Evolutionary conservation across 2,329 filamentous ascomycete genomes (phyloP), one percentile per base, ranked within the genome.

Genomic region (Colletotrichum spinosum): DNA sequence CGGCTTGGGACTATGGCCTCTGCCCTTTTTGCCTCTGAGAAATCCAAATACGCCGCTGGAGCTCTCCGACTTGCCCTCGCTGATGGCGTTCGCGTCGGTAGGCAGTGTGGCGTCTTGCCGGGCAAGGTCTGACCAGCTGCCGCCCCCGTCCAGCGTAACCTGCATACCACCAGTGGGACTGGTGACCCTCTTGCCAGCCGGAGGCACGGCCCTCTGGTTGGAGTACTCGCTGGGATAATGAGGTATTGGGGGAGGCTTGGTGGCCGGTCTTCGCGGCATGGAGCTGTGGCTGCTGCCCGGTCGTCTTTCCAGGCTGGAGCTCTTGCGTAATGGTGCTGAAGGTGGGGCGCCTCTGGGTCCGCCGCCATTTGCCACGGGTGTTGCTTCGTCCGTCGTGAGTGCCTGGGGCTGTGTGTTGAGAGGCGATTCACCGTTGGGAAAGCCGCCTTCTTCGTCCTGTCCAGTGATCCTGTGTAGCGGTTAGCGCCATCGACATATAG

Each of bases 41-140:
- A 99, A 97, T 1, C 93, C 92, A 69, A 98, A 90, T 85, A 97
- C 95, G 56, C 94, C 93, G 15, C 90, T 89, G n/a, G 89, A 87
- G 48, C 87, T 80, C 65, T 85, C 81, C 9, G 73, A 76, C 76
- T 85, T 91, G 70, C 79, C 82, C 65, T 80, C 81, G n/a, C 78
- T 83, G 2, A 79, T 76, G 15, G 83, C 81, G 62, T 83, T 86
- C 4, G 90, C 90, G 74, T 93, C 90, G 0, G 87, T 84, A 1
- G 89, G 88, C 44, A 95, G 82, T 3, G 90, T 94, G 55, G 90
- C 87, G 72, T 93, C 94, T 72, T 94, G 92, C 65, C 94, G 90
- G 53, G 93, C 93, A 75, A 97, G 86, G 68, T 97, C 92, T 51
- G 92, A 94, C 95, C 94, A 98, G 77, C 92, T 95, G 65, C 93